Evolutionary conservation across 2,329 filamentous ascomycete species (phyloP), one percentile per base, ranked within the genome.

Genomic region (Didymella exigua): DNA sequence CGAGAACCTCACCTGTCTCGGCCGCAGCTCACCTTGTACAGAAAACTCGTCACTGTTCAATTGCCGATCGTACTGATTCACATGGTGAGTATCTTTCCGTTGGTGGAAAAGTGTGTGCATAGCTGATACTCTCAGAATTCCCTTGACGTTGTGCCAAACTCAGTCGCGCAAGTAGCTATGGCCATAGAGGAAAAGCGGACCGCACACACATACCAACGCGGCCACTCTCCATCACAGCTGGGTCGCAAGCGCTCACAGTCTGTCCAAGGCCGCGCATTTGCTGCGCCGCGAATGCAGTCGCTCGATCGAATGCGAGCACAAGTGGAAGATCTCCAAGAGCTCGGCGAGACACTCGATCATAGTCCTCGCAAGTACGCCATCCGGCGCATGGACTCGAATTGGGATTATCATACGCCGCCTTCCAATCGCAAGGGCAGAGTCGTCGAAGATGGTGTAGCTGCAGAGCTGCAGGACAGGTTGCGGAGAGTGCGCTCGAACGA

Each of bases 11-110:
- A 21, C 30, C 26, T 10, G 21, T 45, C 44, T 14, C 13, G 19
- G 5, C 16, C 4, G 21, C 42, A 40, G 37, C 66, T 74, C 43
- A 72, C 36, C n/a, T 27, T 14, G 16, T 40, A 3, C 44, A 78
- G 76, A 51, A 83, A 80, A 64, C 64, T 78, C n/a, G 75, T 84
- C 18, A 78, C 77, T 8, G 77, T 84, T 6, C 82, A 84, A 58
- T 67, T 84, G 37, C 82, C 82, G 4, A 80, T 84, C 49, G 81
- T 82, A 3, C 75, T 84, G 46, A 81, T 84, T 33, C 82, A 83
- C 60, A 83, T 84, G 76, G 77, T 77, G 46, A 23, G 59, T 11
- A 16, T 2, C 7, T 14, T n/a, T 13, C 4, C 16, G 13, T 3
- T 7, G 16, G 37, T 10, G 34, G 13, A 7, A 19, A 40, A 31